These are phyloP conservation scores for Backusella parvicylindrica DNA, from an alignment of 192 early-diverging fungal genomes.

Conservation along the genomic window DNA sequence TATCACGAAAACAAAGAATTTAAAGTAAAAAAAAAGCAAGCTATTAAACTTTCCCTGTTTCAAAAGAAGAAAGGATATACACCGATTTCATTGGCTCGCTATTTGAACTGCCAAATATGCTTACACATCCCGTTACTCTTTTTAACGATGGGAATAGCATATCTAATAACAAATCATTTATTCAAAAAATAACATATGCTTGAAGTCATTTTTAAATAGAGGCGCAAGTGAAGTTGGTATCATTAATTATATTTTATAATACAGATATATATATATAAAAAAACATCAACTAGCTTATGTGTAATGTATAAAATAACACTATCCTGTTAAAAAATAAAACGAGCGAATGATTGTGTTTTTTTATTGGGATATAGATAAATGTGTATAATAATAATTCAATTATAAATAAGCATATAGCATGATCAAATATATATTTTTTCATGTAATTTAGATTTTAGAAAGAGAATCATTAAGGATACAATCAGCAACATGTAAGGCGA, in stretches of 20 bases:
- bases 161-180: too few species aligned
- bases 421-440: not conserved
- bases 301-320: too few species aligned
- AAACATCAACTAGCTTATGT: too few species aligned
- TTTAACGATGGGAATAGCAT: not conserved
- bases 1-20: not conserved
- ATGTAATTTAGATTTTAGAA: not conserved
- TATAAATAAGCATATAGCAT: not conserved
- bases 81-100: not conserved
- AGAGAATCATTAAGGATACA: conserved; percentile 13
- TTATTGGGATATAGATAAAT: not conserved
- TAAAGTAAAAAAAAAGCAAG: not conserved
- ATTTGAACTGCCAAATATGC: not conserved
- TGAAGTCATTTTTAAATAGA: too few species aligned
- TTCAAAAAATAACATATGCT: too few species aligned
- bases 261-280: too few species aligned
- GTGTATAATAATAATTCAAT: not conserved
- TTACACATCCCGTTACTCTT: not conserved
- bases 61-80: not conserved
- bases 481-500: conserved; percentile 34
- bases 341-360: not conserved
- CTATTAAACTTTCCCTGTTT: not conserved
- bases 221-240: too few species aligned
- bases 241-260: too few species aligned
- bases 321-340: not conserved